Percentiles rank a stretch among this genome's conserved stretches.
Evolutionary conservation across 768 basidiomycete genomes (phyloP).

Genomic region (Naganishia antarctica): DNA sequence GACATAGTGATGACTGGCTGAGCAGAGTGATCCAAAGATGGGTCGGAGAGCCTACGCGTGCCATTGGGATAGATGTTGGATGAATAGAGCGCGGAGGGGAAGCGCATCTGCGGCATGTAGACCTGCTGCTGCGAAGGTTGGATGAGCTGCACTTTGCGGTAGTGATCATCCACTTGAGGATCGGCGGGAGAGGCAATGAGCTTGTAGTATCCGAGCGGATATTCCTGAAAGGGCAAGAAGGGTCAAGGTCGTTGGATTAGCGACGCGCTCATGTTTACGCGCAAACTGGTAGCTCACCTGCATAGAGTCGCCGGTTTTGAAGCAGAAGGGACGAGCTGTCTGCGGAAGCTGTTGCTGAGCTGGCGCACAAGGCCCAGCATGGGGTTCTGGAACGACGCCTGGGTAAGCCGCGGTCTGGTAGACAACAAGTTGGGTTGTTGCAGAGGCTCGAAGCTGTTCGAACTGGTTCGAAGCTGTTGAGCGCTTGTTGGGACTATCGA

Average conservation of each 20-base stretch:
- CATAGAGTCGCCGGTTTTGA: not conserved
- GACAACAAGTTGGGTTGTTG: not conserved
- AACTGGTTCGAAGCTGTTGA: not conserved
- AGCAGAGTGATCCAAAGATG: not conserved
- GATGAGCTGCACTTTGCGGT: constrained; percentile 10
- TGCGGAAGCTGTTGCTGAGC: not conserved
- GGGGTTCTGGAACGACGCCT: too few relatives aligned
- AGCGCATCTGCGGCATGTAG: not conserved
- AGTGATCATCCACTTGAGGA: constrained; percentile 13
- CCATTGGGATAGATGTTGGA: not conserved
- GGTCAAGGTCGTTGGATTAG: not conserved
- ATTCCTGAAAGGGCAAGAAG: constrained; percentile 2
- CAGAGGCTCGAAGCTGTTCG: not conserved
- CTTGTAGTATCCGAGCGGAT: constrained; percentile 13
- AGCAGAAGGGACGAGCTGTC: not conserved
- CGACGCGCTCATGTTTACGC: not conserved
- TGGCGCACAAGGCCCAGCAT: not conserved
- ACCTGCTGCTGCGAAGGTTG: constrained; percentile 6
- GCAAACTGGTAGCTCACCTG: constrained; percentile 1
- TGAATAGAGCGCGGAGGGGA: not conserved
- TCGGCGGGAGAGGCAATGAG: constrained; percentile 9
- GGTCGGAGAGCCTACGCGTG: not conserved
- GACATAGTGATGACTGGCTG: too few relatives aligned
- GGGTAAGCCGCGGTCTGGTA: not conserved
- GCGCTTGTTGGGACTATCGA: constrained; percentile 12